Evolutionary conservation across 129 eudicot species (phyloP), one percentile per base, ranked within the genome.

Genomic region (Solidago caesia): DNA sequence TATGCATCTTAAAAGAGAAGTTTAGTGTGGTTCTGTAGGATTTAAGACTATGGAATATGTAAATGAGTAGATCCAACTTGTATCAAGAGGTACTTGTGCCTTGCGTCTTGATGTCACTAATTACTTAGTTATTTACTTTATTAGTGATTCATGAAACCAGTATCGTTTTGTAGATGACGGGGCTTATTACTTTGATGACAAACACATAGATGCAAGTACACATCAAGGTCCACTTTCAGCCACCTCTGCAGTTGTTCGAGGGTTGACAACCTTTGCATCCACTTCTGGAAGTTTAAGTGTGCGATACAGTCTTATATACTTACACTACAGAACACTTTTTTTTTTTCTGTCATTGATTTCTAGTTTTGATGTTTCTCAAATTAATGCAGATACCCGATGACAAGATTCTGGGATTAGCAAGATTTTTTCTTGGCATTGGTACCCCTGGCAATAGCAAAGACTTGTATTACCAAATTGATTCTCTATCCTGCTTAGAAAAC

Each of bases 181-280:
- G 48, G 75, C 97, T 82, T 86, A 79, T 76, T 94, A 91, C 89
- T 94, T 94, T 51, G 97, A 93, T 74, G 98, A 93, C 83, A 90
- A 93, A 70, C 84, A 82, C 80, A 84, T 88, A 69, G 98, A 84
- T 83, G 83, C 91, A 33, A 86, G 78, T 44, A 85, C 85, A 49
- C 82, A 84, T 61, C 90, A 88, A 68, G 96, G 96, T 68, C 90
- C 97, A 57, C 87, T 94, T 70, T 80, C 91, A 48, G 96, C 93
- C 49, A 82, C 98, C 51, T 84, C 97, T 27, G 84, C 97, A 26
- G 91, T 94, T 68, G 88, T 91, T 73, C 93, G 88, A 47, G 98
- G 98, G 69, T 65, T 94, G 44, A 81, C 90, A 65, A 79, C 96
- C 53, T 84, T 90, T 84, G 76, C 86, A 33, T 87, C 86, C 27